Evolutionary conservation across 345 rosid species (phyloP).

Genomic region (Ricinus communis): DNA sequence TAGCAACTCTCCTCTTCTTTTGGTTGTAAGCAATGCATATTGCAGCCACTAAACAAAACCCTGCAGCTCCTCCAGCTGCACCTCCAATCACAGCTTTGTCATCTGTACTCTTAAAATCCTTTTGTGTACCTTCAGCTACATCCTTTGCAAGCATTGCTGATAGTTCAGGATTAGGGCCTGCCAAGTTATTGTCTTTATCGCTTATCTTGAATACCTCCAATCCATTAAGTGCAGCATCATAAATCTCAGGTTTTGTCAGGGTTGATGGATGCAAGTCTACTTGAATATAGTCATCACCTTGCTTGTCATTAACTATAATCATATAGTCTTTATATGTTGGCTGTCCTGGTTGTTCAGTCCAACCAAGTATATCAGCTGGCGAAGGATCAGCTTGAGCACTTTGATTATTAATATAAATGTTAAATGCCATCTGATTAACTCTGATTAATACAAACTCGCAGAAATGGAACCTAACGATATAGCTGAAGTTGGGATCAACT

Average conservation of each 20-base stretch:
- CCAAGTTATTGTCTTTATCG: conserved; percentile 43
- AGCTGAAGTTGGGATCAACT: conserved; percentile 66
- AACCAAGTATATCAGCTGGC: conserved; percentile 58
- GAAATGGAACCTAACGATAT: conserved; percentile 72
- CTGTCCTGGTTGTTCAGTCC: conserved; percentile 45
- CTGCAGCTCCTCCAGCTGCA: conserved; percentile 62
- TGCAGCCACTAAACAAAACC: conserved; percentile 51
- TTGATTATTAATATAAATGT: conserved; percentile 65
- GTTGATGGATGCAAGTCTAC: conserved; percentile 57
- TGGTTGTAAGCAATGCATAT: conserved; percentile 41
- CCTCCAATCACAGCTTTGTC: conserved; percentile 36
- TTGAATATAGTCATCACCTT: conserved; percentile 45
- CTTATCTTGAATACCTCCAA: conserved; percentile 77
- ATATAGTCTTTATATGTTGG: conserved; percentile 64
- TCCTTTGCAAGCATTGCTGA: conserved; percentile 51
- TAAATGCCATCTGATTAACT: conserved; percentile 61
- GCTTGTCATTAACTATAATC: conserved; percentile 33
- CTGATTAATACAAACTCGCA: conserved; percentile 50
- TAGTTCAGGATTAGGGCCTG: conserved; percentile 63
- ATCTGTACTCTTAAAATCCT: conserved; percentile 5
- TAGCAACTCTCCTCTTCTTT: conserved; percentile 31
- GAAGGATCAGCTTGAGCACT: conserved; percentile 41
- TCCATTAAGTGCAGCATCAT: conserved; percentile 58
- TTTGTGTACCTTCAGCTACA: conserved; percentile 14
- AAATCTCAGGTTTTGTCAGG: conserved; percentile 37